Percentiles rank a stretch among this genome's conserved stretches.
Conservation (phyloP, 768 basidiomycete species). For the Collybiopsis luxurians region DNA sequence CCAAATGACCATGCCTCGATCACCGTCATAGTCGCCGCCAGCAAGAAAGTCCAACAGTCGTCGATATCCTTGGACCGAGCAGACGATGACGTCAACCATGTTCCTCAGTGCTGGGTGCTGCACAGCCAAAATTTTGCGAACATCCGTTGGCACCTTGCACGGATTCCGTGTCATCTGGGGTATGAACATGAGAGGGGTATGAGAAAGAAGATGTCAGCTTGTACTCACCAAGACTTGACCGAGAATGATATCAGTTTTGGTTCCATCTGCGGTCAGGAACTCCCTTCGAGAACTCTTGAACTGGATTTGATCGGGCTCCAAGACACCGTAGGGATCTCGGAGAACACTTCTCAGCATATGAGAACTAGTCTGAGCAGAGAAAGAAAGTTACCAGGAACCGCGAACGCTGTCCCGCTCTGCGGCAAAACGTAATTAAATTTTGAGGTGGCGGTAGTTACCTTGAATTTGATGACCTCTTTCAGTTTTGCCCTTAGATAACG, state of each 20-base stretch:
- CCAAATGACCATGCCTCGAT: constrained; percentile 58
- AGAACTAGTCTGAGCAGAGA: not conserved
- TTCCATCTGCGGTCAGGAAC: constrained; percentile 39
- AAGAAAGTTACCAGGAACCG: constrained; percentile 37
- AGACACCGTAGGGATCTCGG: constrained; percentile 49
- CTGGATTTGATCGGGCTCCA: constrained; percentile 56
- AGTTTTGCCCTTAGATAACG: constrained; percentile 35
- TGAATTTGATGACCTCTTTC: constrained; percentile 27
- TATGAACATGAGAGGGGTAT: not conserved
- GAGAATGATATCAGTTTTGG: constrained; percentile 44
- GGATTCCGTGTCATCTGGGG: constrained; percentile 58
- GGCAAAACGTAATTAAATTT: constrained; percentile 30
- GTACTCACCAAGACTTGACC: constrained; percentile 55
- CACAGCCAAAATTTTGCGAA: constrained; percentile 63
- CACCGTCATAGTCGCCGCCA: constrained; percentile 75
- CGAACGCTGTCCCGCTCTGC: constrained; percentile 39
- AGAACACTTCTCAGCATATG: not conserved
- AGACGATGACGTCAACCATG: constrained; percentile 57
- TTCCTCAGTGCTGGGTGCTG: constrained; percentile 44
- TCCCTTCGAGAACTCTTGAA: constrained; percentile 47
- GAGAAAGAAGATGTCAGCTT: not conserved
- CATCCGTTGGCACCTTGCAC: constrained; percentile 69
- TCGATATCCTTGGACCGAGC: constrained; percentile 48
- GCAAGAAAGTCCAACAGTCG: constrained; percentile 62
- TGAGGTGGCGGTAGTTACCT: constrained; percentile 20